These are phyloP conservation scores for Penicillium sp. DNA, from an alignment of 2,329 filamentous ascomycete genomes.

Conservation along the genomic window DNA sequence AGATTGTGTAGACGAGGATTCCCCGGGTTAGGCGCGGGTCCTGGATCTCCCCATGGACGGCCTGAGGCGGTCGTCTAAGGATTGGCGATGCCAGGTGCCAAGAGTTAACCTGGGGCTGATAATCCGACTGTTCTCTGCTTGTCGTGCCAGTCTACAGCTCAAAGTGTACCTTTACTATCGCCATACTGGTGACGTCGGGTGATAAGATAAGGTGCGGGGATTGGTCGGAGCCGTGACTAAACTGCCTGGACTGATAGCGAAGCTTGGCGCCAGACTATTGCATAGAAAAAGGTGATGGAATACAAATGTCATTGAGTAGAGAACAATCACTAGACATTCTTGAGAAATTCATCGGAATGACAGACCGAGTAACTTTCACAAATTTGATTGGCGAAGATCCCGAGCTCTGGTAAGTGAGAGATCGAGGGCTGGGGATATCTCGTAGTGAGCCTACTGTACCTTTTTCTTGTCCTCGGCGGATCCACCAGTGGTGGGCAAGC, in stretches of 20 bases:
- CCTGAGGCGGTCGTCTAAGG: background rate
- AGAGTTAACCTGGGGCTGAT: background rate
- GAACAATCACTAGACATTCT: background rate
- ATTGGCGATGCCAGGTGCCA: background rate
- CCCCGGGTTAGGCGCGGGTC: background rate
- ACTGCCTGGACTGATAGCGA: constrained; percentile 23
- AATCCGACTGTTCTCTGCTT: background rate
- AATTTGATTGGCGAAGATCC: background rate
- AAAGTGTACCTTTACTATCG: background rate
- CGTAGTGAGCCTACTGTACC: constrained; percentile 12
- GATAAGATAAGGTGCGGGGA: constrained; percentile 30
- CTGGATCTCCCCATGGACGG: constrained; percentile 3
- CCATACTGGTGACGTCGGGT: constrained; percentile 17
- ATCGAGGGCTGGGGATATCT: background rate
- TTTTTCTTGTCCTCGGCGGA: constrained; percentile 50
- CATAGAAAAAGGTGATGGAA: background rate
- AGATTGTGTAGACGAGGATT: background rate
- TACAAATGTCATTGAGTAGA: background rate
- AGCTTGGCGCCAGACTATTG: constrained; percentile 12
- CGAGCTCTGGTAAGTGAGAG: background rate
- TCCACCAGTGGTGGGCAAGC: constrained; percentile 78
- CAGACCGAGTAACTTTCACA: background rate
- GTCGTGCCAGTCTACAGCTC: background rate
- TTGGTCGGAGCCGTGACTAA: constrained; percentile 28
- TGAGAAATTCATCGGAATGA: background rate